Evolutionary conservation across 805 yeast species (phyloP), one percentile per base, ranked within the genome.

Genomic region (Teunomyces lycoperdinae): DNA sequence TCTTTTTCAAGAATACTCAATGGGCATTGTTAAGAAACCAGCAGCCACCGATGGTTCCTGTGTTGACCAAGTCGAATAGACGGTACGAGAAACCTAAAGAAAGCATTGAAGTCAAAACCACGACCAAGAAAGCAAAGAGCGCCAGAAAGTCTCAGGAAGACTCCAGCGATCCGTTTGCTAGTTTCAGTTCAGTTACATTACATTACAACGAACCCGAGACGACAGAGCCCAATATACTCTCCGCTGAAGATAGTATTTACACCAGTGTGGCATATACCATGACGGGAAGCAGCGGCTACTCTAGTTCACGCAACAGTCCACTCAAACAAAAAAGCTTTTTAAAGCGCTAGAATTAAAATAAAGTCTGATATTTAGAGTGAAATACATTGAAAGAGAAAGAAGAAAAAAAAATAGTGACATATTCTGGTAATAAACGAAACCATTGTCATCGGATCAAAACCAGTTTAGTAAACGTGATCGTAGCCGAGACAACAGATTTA

Each of bases 21-120:
- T 94, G 99, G 99, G 97, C 99, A 0, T 74, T 94, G 50, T 71
- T 94, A 48, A 79, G 99, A 57, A 88, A 94, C 65, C 94, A 86
- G 62, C 85, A 86, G 49, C 98, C 99, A 1, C 99, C 99, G 11
- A 84, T 94, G 84, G 84, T 94, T 13, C 99, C 99, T 0, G 86
- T 86, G 0, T 76, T 89, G 39, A 69, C 74, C 11, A 70, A 70
- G 46, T 50, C 64, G 8, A 42, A 20, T 27, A 50, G 31, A 27
- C 48, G 45, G 47, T 50, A 45, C 47, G 50, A 49, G 13, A 50
- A 54, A 39, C 53, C 46, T 6, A 32, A 32, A 5, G 60, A 56
- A 13, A 52, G 56, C 13, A 29, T 51, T 6, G 53, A 53, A 14
- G 43, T 52, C 27, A 30, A 32, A 31, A 32, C 46, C 6, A 36